Evolutionary conservation across 1,284 basidiomycete genomes (phyloP).

Genomic region (Irpex rosettiformis): DNA sequence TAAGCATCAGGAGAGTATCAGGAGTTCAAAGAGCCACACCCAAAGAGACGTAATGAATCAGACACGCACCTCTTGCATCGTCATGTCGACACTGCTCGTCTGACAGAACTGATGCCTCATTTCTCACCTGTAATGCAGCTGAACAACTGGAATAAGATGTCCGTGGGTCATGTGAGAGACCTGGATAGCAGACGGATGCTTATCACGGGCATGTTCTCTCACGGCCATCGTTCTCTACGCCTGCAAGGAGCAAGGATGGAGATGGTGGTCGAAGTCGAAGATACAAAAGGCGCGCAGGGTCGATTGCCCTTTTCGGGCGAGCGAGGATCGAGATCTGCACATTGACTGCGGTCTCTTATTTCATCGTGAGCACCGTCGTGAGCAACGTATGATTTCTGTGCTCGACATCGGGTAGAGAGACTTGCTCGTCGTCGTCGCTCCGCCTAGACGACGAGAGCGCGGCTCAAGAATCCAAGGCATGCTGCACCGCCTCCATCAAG

Average conservation of each 20-base stretch:
- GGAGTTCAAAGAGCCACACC: neutral
- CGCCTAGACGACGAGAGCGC: too few relatives aligned
- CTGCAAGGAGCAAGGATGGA: neutral
- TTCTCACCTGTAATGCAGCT: neutral
- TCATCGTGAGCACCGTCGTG: too few relatives aligned
- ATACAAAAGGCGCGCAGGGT: neutral
- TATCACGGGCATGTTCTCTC: neutral
- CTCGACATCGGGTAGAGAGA: neutral
- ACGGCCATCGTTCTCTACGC: neutral
- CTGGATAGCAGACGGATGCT: neutral
- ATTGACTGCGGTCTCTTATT: too few relatives aligned
- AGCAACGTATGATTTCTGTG: too few relatives aligned
- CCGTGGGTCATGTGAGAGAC: neutral
- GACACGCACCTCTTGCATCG: constrained; percentile 6
- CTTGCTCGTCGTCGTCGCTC: neutral
- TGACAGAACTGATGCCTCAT: constrained; percentile 1
- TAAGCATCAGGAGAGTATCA: neutral
- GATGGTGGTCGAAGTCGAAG: neutral
- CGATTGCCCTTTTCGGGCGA: neutral
- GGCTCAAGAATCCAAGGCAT: too few relatives aligned
- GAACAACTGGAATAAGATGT: neutral
- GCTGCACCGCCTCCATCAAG: neutral
- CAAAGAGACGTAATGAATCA: constrained; percentile 8
- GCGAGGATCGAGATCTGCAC: neutral
- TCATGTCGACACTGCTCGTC: constrained; percentile 10